Conservation (phyloP, 345 rosid species). For the Clarkia xantiana region DNA sequence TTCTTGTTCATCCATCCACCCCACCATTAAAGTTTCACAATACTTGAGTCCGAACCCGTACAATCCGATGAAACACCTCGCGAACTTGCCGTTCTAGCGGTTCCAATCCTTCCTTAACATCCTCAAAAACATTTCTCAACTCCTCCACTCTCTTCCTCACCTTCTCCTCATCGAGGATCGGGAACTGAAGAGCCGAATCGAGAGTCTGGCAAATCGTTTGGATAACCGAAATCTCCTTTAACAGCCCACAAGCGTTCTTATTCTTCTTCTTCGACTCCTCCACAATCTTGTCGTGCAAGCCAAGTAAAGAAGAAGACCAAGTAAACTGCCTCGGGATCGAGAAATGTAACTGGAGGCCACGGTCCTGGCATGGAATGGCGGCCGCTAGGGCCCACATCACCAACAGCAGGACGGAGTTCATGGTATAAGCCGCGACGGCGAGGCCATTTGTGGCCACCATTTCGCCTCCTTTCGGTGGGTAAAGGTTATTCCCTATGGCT, state of each 20-base stretch:
- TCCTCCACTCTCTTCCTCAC: constrained; percentile 54
- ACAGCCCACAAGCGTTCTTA: constrained; percentile 65
- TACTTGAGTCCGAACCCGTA: constrained; percentile 39
- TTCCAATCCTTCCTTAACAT: constrained; percentile 49
- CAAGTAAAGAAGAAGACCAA: constrained; percentile 52
- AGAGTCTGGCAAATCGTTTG: constrained; percentile 60
- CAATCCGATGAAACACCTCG: constrained; percentile 72
- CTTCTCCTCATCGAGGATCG: constrained; percentile 43
- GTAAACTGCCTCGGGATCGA: constrained; percentile 47
- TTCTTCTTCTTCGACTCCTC: constrained; percentile 72
- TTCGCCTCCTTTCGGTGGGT: constrained; percentile 43
- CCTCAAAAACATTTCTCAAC: constrained; percentile 34
- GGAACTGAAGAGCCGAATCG: constrained; percentile 61
- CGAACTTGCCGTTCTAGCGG: constrained; percentile 81
- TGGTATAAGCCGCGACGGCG: constrained; percentile 48
- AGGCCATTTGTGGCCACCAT: constrained; percentile 40
- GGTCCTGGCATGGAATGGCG: constrained; percentile 92
- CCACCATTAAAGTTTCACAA: no score
- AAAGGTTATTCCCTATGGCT: constrained; percentile 57
- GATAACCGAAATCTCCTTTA: constrained; percentile 67
- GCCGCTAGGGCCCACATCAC: constrained; percentile 96
- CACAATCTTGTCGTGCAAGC: constrained; percentile 54
- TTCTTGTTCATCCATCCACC: no score
- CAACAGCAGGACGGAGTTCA: constrained; percentile 53
- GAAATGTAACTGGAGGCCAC: constrained; percentile 79